Conservation (phyloP, 768 basidiomycete genomes). For the Lentinula guzmanii region DNA sequence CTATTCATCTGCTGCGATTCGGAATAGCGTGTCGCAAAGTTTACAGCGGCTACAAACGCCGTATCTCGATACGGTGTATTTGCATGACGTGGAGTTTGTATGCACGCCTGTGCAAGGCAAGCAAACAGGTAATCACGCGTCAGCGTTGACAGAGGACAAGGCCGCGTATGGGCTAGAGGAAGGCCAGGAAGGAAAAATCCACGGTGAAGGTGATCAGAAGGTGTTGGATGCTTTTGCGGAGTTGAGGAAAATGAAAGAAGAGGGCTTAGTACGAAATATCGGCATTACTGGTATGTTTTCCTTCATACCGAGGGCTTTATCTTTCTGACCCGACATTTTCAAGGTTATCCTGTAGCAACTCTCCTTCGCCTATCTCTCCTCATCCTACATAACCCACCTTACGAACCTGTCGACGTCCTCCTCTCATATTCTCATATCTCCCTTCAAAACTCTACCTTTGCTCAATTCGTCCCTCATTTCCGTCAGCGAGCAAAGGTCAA, state of each 20-base stretch:
- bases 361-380: slow-evolving; percentile 80
- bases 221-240: slow-evolving; percentile 64
- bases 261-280: slow-evolving; percentile 66
- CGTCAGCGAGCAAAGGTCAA: slow-evolving; percentile 55
- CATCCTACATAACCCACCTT: slow-evolving; percentile 59
- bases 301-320: too few species aligned
- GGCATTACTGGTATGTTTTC: slow-evolving; percentile 66
- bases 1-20: slow-evolving; percentile 63
- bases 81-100: slow-evolving; percentile 84
- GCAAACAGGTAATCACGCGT: slow-evolving; percentile 46
- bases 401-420: slow-evolving; percentile 69
- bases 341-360: slow-evolving; percentile 78
- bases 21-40: slow-evolving; percentile 60
- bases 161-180: slow-evolving; percentile 59
- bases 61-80: slow-evolving; percentile 76
- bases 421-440: slow-evolving; percentile 80
- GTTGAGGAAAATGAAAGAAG: slow-evolving; percentile 60
- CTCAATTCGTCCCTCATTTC: slow-evolving; percentile 51
- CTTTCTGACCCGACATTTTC: neutral
- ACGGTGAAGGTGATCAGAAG: slow-evolving; percentile 66
- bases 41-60: slow-evolving; percentile 63
- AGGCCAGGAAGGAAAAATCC: slow-evolving; percentile 50
- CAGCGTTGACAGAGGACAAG: slow-evolving; percentile 48
- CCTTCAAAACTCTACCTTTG: slow-evolving; percentile 63
- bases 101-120: slow-evolving; percentile 44